Evolutionary conservation across 805 yeast species (phyloP).

Genomic region (Zygosaccharomyces bailii): DNA sequence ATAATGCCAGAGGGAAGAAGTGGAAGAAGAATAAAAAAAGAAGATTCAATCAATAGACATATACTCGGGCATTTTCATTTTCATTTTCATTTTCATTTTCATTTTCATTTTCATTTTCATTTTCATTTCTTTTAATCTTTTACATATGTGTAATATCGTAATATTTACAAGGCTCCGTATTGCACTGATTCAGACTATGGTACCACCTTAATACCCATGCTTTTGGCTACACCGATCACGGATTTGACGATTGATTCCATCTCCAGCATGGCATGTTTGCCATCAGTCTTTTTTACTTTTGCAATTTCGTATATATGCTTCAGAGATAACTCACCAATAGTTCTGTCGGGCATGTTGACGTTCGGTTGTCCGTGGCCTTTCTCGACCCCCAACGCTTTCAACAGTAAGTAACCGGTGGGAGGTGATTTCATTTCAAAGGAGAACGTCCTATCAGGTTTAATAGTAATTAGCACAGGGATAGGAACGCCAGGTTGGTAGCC

Average conservation of each 20-base stretch:
- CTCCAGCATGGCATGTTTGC: slow-evolving; percentile 65
- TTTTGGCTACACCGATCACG: slow-evolving; percentile 82
- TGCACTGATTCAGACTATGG: slow-evolving; percentile 38
- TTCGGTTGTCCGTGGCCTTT: slow-evolving; percentile 72
- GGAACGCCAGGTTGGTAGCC: slow-evolving; percentile 83
- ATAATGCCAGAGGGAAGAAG: slow-evolving; percentile 17
- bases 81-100: neutral
- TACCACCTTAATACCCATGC: slow-evolving; percentile 81
- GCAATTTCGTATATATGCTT: slow-evolving; percentile 96
- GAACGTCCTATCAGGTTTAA: slow-evolving; percentile 90
- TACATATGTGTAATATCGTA: slow-evolving; percentile 7
- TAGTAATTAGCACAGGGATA: slow-evolving; percentile 77
- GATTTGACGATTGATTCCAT: slow-evolving; percentile 77
- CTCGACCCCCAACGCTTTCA: slow-evolving; percentile 65
- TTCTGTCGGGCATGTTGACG: slow-evolving; percentile 22
- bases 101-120: neutral
- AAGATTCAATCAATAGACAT: slow-evolving; percentile 24
- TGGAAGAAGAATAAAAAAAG: slow-evolving; percentile 33
- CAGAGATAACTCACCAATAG: slow-evolving; percentile 65
- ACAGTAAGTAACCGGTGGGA: slow-evolving; percentile 79
- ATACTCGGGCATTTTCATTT: slow-evolving; percentile 2
- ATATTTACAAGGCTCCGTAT: slow-evolving; percentile 4
- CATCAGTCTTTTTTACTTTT: slow-evolving; percentile 84
- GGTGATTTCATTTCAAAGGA: slow-evolving; percentile 86
- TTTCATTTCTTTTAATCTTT: too few relatives aligned